phyloP scores from a whole-genome alignment of 768 basidiomycete species.

The Chalciporus piperatus region DNA sequence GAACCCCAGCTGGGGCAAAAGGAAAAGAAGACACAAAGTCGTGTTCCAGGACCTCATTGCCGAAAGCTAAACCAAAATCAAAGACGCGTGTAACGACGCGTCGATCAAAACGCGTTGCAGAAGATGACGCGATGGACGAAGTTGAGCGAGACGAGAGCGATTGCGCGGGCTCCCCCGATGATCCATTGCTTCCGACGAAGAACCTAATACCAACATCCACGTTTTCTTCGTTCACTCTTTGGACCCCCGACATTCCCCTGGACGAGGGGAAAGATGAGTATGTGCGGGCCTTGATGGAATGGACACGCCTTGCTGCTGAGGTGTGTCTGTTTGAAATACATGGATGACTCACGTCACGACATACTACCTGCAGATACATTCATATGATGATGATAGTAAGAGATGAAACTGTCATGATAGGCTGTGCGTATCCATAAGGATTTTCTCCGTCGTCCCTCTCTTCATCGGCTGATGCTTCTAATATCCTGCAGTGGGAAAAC shows the following conservation, averaged over 20 bases:
- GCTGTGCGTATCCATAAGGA: too few species aligned
- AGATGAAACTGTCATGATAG: not conserved
- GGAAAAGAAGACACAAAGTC: constrained; percentile 10
- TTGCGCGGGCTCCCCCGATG: constrained; percentile 5
- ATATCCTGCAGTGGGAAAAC: not conserved
- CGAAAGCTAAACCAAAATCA: constrained; percentile 10
- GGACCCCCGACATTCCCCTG: constrained; percentile 70
- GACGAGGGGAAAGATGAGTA: constrained; percentile 75
- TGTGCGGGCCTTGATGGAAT: constrained; percentile 62
- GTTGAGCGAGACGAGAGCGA: constrained; percentile 21
- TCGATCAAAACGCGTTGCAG: constrained; percentile 23
- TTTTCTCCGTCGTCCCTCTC: too few species aligned
- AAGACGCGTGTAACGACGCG: constrained; percentile 11
- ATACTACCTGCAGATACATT: constrained; percentile 21
- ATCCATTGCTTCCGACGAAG: constrained; percentile 20
- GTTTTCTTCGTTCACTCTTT: constrained; percentile 70
- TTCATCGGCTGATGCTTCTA: too few species aligned
- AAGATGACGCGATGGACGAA: constrained; percentile 28
- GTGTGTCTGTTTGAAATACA: constrained; percentile 35
- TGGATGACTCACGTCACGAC: too few species aligned
- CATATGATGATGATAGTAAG: constrained; percentile 16
- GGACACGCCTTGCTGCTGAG: constrained; percentile 62
- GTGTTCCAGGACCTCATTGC: constrained; percentile 1
- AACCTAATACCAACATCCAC: constrained; percentile 46
- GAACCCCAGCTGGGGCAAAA: constrained; percentile 20